Base-by-base conservation (phyloP, 495 filamentous ascomycete species). In the Pyrenula aspistea region DNA sequence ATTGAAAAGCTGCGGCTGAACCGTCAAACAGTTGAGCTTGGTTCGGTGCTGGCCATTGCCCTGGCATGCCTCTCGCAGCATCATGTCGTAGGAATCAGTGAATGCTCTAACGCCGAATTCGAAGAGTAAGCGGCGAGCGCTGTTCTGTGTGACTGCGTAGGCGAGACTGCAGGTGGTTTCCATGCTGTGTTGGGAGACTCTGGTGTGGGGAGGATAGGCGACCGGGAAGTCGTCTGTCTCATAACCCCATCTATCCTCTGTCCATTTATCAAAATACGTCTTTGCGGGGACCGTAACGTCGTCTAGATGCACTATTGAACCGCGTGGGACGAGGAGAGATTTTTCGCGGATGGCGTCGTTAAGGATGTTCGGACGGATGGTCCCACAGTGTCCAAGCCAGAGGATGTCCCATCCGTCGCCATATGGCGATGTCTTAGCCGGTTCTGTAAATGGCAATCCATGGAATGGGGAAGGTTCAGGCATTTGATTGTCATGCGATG, bases 361-460 rank as follows among this genome's bases (percentile, higher is more conserved):
- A 11, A n/a, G 10, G 2, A 58, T 23, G 21, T 54, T 54, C 15
- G 31, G 31, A 4, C 31, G 31, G 21, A 58, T 58, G 31, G 53
- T 53, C 31, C 71, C 67, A 62, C 78, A 81, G 54, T 78, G 75
- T 2, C 79, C 79, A 25, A 81, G 65, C 77, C 78, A 81, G 2
- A 82, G 64, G 24, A 81, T 61, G 59, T 82, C 75, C 81, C 81
- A 84, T 59, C 77, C 68, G 22, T 77, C 71, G 48, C 81, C 81
- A 57, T 83, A 84, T 1, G 80, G 78, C 1, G 77, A 76, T 15
- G 67, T 53, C 23, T 65, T 65, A 1, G 65, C 57, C 2, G 67
- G 36, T 0, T 57, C 59, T 3, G 66, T 69, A 23, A 55, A 24
- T 1, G 70, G 69, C 11, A 71, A 64, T 10, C 51, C 23, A 55